phyloP scores from a whole-genome alignment of 1,284 basidiomycete species.

The Inonotus hispidus region DNA sequence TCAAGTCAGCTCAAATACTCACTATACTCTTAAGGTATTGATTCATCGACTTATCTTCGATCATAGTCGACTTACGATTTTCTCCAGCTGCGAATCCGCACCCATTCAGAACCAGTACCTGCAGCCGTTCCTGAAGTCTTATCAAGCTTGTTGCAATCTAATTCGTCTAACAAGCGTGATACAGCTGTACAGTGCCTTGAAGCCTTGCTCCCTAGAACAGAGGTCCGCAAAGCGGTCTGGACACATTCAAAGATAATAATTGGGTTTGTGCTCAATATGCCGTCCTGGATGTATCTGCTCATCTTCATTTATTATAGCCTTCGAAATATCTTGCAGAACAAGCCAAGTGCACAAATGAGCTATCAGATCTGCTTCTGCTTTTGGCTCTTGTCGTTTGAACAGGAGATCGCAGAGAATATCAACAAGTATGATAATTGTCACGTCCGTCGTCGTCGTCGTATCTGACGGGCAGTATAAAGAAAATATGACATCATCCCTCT shows the following conservation, averaged over 20 bases:
- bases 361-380: conserved; percentile 92
- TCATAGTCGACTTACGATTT: neutral
- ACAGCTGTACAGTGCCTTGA: conserved; percentile 89
- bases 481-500: conserved; percentile 89
- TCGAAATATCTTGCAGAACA: conserved; percentile 72
- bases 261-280: conserved; percentile 39
- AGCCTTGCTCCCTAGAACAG: conserved; percentile 75
- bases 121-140: conserved; percentile 59
- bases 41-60: neutral
- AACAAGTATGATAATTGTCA: conserved; percentile 51
- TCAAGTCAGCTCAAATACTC: conserved; percentile 86
- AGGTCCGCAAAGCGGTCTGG: conserved; percentile 75
- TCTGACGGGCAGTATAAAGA: conserved; percentile 36
- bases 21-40: conserved; percentile 76
- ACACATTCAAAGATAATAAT: conserved; percentile 56
- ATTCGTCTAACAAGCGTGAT: conserved; percentile 71
- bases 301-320: conserved; percentile 43
- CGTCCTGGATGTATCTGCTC: neutral
- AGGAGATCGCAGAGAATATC: conserved; percentile 77
- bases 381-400: conserved; percentile 93
- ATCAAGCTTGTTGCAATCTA: conserved; percentile 57
- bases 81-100: conserved; percentile 46
- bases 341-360: conserved; percentile 85
- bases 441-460: neutral
- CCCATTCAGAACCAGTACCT: conserved; percentile 53